Base-by-base conservation (phyloP, 2,329 filamentous ascomycete species). In the Malbranchea zuffiana region DNA sequence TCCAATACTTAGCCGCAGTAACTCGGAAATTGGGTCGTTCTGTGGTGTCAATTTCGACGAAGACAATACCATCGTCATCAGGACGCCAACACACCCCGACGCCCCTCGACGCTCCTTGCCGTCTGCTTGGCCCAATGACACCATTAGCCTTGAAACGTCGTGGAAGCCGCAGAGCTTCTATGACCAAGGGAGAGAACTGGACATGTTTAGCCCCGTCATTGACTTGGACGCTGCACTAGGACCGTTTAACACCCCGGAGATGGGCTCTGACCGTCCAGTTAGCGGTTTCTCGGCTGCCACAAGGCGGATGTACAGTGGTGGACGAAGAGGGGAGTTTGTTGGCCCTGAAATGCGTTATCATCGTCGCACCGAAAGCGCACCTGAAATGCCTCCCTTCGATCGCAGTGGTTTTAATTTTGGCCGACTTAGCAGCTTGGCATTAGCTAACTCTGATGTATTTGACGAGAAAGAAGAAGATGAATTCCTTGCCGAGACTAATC, bases 211-310 rank as follows among this genome's bases (percentile, higher is more conserved):
- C 51, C 79, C 82, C 5, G 80, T 95, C 57, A 92, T 98, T 45
- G 90, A 98, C 57, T 66, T 98, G 27, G 90, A 98, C 61, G 88
- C 87, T 12, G 90, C 88, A 17, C 70, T 96, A 1, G 87, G 86
- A 1, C 86, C 88, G 0, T 93, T 94, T 59, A 90, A 92, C 50
- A 93, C 86, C 0, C 62, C 64, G 5, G 62, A 63, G 35, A 60
- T 61, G 49, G 53, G 55, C n/a, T 49, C 53, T 12, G 47, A 51
- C 15, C 48, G 46, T 23, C 43, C 52, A 3, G 48, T 51, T 16
- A 61, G 55, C 37, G 55, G 59, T 5, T 62, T 65, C 36, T 57
- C 60, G 5, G 50, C 54, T 32, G 59, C 57, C 32, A 59, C 60
- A 4, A 61, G 56, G 37, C 56, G 62, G 21, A 65, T 69, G 58